phyloP scores from a whole-genome alignment of 495 filamentous ascomycete genomes.

The Aspergillus sparsus region DNA sequence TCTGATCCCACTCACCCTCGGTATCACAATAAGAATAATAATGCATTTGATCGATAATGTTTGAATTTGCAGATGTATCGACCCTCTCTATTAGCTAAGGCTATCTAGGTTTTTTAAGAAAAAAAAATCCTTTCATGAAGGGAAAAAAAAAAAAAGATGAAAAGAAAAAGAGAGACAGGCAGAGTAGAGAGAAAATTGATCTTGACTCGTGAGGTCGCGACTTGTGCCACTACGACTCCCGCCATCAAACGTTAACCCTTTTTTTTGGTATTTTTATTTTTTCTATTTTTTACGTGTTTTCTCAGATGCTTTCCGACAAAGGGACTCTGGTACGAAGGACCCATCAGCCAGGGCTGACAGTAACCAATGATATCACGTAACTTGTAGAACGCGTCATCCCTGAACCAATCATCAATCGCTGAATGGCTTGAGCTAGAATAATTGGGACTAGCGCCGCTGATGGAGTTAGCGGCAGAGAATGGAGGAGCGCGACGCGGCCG shows the following conservation, averaged over 20 bases:
- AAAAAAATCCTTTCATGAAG: not conserved
- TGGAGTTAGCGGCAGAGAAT: conserved; percentile 44
- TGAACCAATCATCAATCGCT: conserved; percentile 37
- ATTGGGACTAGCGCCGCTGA: conserved; percentile 39
- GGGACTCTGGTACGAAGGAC: conserved; percentile 28
- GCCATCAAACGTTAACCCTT: conserved; percentile 11
- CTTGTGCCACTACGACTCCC: too few species aligned
- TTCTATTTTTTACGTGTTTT: conserved; percentile 20
- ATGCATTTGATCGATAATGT: conserved; percentile 17
- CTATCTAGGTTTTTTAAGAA: not conserved
- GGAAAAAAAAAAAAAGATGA: too few species aligned
- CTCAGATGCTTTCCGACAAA: conserved; percentile 28
- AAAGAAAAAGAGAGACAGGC: too few species aligned
- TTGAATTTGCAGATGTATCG: conserved; percentile 6
- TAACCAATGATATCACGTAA: conserved; percentile 22
- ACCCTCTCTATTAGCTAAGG: conserved; percentile 1
- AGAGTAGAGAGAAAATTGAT: too few species aligned
- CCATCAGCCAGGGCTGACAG: conserved; percentile 15
- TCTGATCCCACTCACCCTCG: conserved; percentile 21
- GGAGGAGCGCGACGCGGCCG: conserved; percentile 42
- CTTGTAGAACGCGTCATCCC: conserved; percentile 32
- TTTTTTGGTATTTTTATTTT: conserved; percentile 21
- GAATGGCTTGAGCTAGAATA: conserved; percentile 38
- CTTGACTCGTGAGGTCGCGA: too few species aligned
- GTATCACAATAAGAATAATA: conserved; percentile 14